phyloP scores from a whole-genome alignment of 345 rosid species.

The Iberis pinnata region DNA sequence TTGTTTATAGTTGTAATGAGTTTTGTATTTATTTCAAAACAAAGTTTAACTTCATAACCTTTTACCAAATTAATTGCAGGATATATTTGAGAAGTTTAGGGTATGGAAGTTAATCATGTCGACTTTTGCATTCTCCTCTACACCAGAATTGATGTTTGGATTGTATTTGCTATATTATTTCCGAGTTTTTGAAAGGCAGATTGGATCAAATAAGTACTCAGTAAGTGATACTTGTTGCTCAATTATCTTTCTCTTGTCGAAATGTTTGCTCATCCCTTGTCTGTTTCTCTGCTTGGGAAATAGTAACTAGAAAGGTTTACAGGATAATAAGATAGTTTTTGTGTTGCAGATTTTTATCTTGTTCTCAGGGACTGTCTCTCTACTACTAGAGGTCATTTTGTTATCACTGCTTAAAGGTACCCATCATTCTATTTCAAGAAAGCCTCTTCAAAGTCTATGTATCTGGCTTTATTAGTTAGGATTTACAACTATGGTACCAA shows the following conservation, averaged over 20 bases:
- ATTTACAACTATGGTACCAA: slow-evolving; percentile 4
- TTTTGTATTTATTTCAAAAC: too few relatives aligned
- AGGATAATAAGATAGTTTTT: neutral
- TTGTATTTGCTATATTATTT: too few relatives aligned
- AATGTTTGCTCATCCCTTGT: too few relatives aligned
- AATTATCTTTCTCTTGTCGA: too few relatives aligned
- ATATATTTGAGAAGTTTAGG: slow-evolving; percentile 46
- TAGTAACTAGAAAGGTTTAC: too few relatives aligned
- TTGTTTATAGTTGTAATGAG: neutral
- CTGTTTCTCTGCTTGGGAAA: neutral
- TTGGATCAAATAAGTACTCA: too few relatives aligned
- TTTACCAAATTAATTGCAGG: too few relatives aligned
- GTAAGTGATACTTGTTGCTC: neutral
- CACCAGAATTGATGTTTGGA: slow-evolving; percentile 19
- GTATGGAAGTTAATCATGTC: slow-evolving; percentile 59
- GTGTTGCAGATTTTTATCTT: slow-evolving; percentile 69
- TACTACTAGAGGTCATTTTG: slow-evolving; percentile 53
- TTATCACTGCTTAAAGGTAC: slow-evolving; percentile 73
- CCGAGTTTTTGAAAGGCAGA: too few relatives aligned
- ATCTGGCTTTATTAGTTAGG: slow-evolving; percentile 8
- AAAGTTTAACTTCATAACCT: too few relatives aligned
- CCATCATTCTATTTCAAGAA: slow-evolving; percentile 8
- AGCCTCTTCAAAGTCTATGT: neutral
- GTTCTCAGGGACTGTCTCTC: slow-evolving; percentile 54
- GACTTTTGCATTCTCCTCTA: slow-evolving; percentile 72